These are phyloP conservation scores for Fusarium sp. DNA, from an alignment of 2,329 filamentous ascomycete species.

Conservation along the genomic window DNA sequence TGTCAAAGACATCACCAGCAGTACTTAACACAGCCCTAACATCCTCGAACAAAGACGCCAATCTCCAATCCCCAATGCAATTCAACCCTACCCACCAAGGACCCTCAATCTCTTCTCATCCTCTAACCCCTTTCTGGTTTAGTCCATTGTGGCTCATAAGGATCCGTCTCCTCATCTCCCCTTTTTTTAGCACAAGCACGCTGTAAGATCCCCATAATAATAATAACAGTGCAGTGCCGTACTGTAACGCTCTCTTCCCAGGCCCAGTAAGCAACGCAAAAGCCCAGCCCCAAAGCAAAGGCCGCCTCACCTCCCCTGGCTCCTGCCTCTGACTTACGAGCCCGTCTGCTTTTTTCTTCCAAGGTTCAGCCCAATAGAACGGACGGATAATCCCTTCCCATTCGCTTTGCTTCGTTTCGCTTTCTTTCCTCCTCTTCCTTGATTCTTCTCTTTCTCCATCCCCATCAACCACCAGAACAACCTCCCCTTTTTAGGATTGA, in stretches of 20 bases:
- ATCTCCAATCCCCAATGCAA: slow-evolving; percentile 5
- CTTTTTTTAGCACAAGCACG: slow-evolving; percentile 35
- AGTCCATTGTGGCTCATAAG: slow-evolving; percentile 28
- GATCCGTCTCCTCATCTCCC: slow-evolving; percentile 27
- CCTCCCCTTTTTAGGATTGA: slow-evolving; percentile 34
- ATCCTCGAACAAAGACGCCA: slow-evolving; percentile 9
- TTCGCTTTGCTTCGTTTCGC: slow-evolving; percentile 34
- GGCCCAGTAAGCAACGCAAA: slow-evolving; percentile 14
- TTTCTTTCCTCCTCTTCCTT: slow-evolving; percentile 21
- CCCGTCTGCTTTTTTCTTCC: slow-evolving; percentile 11
- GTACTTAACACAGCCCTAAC: slow-evolving; percentile 11
- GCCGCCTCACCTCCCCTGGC: slow-evolving; percentile 37
- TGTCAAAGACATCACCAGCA: background rate
- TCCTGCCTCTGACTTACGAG: slow-evolving; percentile 27
- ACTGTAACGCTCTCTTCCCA: slow-evolving; percentile 3
- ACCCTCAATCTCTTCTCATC: slow-evolving; percentile 29
- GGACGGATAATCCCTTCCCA: slow-evolving; percentile 40
- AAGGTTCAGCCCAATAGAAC: slow-evolving; percentile 36
- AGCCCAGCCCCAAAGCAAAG: slow-evolving; percentile 40
- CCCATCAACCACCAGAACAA: slow-evolving; percentile 26
- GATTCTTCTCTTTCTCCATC: slow-evolving; percentile 21
- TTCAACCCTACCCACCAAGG: slow-evolving; percentile 13
- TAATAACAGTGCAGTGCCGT: slow-evolving; percentile 14
- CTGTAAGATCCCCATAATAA: slow-evolving; percentile 30
- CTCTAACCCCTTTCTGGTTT: slow-evolving; percentile 13